A percentile compares a stretch with the other conserved stretches of the same genome.
These are phyloP conservation scores for Pezicula neosporulosa DNA, from an alignment of 2,329 filamentous ascomycete species.

Conservation along the genomic window DNA sequence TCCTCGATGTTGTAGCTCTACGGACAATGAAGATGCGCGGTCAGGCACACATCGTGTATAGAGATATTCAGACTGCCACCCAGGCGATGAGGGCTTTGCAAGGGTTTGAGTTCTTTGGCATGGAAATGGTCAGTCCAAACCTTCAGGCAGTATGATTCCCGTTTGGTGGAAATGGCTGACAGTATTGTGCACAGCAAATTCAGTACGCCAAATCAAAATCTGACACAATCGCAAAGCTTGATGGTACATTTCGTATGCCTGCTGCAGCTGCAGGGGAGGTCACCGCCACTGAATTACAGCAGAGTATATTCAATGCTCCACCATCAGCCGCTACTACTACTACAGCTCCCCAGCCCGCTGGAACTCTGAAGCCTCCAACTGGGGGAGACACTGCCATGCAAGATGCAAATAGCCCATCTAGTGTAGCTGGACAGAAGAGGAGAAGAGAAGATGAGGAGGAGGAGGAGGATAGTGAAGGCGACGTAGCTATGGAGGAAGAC, in stretches of 20 bases:
- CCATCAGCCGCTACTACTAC: constrained; percentile 44
- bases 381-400: constrained; percentile 44
- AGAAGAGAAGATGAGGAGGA: constrained; percentile 62
- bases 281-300: constrained; percentile 70
- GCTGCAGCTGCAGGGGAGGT: constrained; percentile 50
- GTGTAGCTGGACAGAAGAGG: constrained; percentile 62
- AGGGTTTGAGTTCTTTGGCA: constrained; percentile 81
- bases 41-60: constrained; percentile 89
- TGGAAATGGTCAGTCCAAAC: constrained; percentile 67
- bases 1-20: constrained; percentile 87
- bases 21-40: constrained; percentile 92
- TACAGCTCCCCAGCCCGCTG: constrained; percentile 35
- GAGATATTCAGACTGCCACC: constrained; percentile 86
- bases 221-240: constrained; percentile 82
- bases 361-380: constrained; percentile 40
- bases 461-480: constrained; percentile 66
- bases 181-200: constrained; percentile 63
- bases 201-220: constrained; percentile 89
- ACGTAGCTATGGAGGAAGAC: constrained; percentile 67
- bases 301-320: constrained; percentile 75
- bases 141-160: not conserved
- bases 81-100: constrained; percentile 90
- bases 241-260: constrained; percentile 81
- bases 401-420: constrained; percentile 51
- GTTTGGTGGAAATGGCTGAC: not conserved